Percentiles rank a stretch among this genome's conserved stretches.
These are phyloP conservation scores for Cystofilobasidium ferigula DNA, from an alignment of 768 basidiomycete genomes.

Conservation along the genomic window DNA sequence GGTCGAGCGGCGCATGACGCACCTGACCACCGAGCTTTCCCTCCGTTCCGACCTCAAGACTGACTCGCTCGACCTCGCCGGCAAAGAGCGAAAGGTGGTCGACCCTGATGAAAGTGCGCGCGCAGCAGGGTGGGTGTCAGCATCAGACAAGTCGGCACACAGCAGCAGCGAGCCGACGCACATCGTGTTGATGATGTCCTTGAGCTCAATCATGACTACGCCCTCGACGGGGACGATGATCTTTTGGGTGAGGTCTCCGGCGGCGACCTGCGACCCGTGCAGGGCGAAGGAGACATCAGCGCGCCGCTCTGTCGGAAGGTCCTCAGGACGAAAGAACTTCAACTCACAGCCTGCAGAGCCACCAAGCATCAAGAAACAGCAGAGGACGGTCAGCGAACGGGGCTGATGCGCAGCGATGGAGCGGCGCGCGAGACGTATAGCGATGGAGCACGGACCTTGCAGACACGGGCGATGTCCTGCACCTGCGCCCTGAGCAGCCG, in stretches of 20 bases:
- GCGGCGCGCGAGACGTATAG: not conserved
- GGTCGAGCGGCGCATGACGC: not conserved
- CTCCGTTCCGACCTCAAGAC: constrained; percentile 43
- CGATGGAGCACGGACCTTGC: constrained; percentile 42
- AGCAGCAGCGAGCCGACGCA: constrained; percentile 1
- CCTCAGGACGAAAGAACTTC: not conserved
- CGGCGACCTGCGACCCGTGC: constrained; percentile 55
- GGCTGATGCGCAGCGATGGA: too few species aligned
- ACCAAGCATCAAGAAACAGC: not conserved
- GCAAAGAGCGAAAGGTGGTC: constrained; percentile 76
- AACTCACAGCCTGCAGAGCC: constrained; percentile 11
- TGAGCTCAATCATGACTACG: constrained; percentile 67
- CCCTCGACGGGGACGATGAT: constrained; percentile 69
- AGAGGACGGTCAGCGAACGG: too few species aligned
- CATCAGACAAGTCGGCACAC: constrained; percentile 43
- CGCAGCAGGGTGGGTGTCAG: not conserved
- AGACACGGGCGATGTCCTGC: constrained; percentile 66
- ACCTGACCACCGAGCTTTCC: constrained; percentile 30
- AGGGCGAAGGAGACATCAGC: not conserved
- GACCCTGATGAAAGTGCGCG: constrained; percentile 37
- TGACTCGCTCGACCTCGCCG: constrained; percentile 77
- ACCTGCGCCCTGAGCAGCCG: constrained; percentile 72
- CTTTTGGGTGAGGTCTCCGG: constrained; percentile 64
- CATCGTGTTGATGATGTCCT: constrained; percentile 57
- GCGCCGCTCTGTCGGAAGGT: not conserved